These are phyloP conservation scores for Licmophora abbreviata DNA, from an alignment of 108 stramenopile genomes.

Conservation along the genomic window DNA sequence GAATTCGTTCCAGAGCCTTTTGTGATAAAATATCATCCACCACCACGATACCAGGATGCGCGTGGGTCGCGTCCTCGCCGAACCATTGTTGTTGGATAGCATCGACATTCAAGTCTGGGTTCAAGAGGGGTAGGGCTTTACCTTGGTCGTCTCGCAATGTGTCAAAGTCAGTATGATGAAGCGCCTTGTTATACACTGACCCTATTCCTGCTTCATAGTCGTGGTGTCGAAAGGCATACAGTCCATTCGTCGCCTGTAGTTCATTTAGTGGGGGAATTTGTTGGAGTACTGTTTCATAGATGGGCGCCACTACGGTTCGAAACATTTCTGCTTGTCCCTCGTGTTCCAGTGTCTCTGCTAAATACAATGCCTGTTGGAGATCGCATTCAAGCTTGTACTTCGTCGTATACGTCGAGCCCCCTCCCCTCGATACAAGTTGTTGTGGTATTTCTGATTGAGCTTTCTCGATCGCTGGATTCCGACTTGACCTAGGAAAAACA, in stretches of 20 bases:
- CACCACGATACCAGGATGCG: conserved; percentile 22
- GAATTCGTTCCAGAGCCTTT: conserved; percentile 23
- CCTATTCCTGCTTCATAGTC: conserved; percentile 32
- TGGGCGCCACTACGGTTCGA: conserved; percentile 23
- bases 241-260: conserved; percentile 29
- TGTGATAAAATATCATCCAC: conserved; percentile 31
- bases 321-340: conserved; percentile 24
- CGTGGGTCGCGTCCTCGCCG: conserved; percentile 4
- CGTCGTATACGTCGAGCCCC: conserved; percentile 50
- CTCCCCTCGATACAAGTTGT: conserved; percentile 31
- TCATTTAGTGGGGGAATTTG: conserved; percentile 40
- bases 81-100: conserved; percentile 21
- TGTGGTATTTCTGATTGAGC: conserved; percentile 18
- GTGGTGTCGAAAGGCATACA: conserved; percentile 43
- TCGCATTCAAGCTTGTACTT: conserved; percentile 48
- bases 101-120: conserved; percentile 1
- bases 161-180: conserved; percentile 27
- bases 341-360: conserved; percentile 18
- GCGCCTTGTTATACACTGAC: conserved; percentile 45
- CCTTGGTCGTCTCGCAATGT: conserved; percentile 9
- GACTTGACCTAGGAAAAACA: conserved; percentile 27
- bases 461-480: conserved; percentile 19
- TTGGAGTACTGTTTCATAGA: conserved; percentile 28
- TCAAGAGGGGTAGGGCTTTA: conserved; percentile 11
- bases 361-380: conserved; percentile 44